These are phyloP conservation scores for Polygonum maritimum DNA, from an alignment of 148 eudicot species.

Conservation along the genomic window DNA sequence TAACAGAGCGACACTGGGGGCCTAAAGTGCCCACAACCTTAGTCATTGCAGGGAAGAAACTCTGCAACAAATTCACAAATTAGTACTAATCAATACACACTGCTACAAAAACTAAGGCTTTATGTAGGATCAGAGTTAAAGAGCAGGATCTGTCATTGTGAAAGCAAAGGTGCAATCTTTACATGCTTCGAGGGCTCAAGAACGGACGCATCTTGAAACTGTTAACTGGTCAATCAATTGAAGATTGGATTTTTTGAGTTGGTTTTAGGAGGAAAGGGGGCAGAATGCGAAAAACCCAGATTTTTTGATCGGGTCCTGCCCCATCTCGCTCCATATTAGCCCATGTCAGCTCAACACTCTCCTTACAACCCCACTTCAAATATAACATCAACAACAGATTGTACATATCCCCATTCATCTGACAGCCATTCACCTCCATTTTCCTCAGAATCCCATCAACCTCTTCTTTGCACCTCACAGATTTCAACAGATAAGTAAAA, in stretches of 20 bases:
- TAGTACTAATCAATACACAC: neutral
- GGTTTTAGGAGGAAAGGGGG: neutral
- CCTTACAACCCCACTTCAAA: slow-evolving; percentile 50
- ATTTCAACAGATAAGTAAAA: slow-evolving; percentile 40
- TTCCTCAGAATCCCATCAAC: slow-evolving; percentile 40
- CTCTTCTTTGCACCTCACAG: slow-evolving; percentile 41
- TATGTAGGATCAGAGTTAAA: neutral
- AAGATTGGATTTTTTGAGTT: neutral
- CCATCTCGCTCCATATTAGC: slow-evolving; percentile 57
- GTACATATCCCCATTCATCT: slow-evolving; percentile 41
- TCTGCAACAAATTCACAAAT: slow-evolving; percentile 24
- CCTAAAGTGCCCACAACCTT: slow-evolving; percentile 98
- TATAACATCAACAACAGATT: slow-evolving; percentile 65
- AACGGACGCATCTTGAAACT: slow-evolving; percentile 17
- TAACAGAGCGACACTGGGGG: slow-evolving; percentile 65
- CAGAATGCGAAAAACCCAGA: neutral
- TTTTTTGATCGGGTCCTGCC: slow-evolving; percentile 61
- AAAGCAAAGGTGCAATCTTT: neutral
- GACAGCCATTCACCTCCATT: slow-evolving; percentile 53
- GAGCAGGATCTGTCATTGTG: neutral
- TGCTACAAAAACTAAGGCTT: neutral
- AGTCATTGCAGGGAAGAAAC: slow-evolving; percentile 81
- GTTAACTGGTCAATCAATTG: neutral
- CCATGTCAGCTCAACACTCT: slow-evolving; percentile 46
- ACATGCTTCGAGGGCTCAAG: slow-evolving; percentile 87